Conservation (phyloP, 208 protist genomes). For the Leptomonas seymouri region DNA sequence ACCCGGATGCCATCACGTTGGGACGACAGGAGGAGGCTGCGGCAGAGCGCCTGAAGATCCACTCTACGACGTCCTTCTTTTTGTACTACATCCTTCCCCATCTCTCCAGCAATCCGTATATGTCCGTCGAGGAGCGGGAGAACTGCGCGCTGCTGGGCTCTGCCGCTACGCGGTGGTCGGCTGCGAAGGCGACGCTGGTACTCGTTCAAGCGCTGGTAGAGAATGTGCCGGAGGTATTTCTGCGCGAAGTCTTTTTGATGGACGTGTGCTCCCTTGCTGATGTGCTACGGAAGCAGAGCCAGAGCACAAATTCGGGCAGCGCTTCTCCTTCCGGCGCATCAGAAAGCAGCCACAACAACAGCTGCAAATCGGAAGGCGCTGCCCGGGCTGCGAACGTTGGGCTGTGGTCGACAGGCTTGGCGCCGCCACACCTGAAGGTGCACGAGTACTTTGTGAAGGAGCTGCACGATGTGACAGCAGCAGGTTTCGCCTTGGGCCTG, state of each 20-base stretch:
- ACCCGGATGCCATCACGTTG: background rate
- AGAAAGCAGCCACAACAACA: background rate
- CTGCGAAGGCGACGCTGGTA: conserved; percentile 60
- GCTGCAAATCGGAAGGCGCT: background rate
- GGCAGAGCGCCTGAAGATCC: conserved; percentile 9
- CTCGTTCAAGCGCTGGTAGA: conserved; percentile 48
- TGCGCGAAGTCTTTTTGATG: conserved; percentile 46
- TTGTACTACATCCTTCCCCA: conserved; percentile 52
- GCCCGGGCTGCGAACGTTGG: background rate
- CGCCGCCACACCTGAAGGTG: conserved; percentile 43
- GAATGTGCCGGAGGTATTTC: conserved; percentile 52
- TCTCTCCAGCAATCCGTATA: conserved; percentile 37
- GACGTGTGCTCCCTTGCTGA: conserved; percentile 21
- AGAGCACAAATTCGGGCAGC: background rate
- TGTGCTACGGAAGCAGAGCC: conserved; percentile 16
- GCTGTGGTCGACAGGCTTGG: conserved; percentile 20
- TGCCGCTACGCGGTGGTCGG: conserved; percentile 42
- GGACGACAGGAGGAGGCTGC: conserved; percentile 27
- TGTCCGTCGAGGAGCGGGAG: conserved; percentile 44
- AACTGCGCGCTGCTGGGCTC: conserved; percentile 35
- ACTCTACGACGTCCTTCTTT: conserved; percentile 43
- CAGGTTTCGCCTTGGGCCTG: conserved; percentile 16
- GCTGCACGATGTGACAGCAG: conserved; percentile 27
- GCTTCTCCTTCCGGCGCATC: background rate
- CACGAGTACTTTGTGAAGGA: conserved; percentile 49